phyloP scores from a whole-genome alignment of 192 early-diverging fungal species.

The Backusella tarrabulga region DNA sequence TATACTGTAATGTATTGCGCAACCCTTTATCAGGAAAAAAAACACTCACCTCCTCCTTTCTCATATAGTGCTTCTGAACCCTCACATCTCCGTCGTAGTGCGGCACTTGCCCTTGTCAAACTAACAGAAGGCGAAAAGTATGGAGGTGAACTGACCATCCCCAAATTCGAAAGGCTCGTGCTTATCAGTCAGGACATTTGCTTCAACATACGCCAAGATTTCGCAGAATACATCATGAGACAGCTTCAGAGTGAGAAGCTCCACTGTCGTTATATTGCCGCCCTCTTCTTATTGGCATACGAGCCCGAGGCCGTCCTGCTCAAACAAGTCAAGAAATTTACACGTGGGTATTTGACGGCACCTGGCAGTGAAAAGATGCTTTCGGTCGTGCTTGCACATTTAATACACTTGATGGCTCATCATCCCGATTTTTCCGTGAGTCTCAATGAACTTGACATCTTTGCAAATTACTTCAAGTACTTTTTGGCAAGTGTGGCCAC shows the following conservation, averaged over 20 bases:
- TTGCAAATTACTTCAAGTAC: conserved; percentile 82
- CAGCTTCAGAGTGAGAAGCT: conserved; percentile 59
- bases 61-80: conserved; percentile 41
- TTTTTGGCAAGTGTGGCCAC: conserved; percentile 76
- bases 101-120: conserved; percentile 62
- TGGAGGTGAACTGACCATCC: conserved; percentile 48
- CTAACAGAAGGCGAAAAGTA: conserved; percentile 52
- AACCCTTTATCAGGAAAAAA: too few species aligned
- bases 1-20: not conserved
- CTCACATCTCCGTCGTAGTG: conserved; percentile 68
- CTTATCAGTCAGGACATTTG: conserved; percentile 72
- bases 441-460: conserved; percentile 45
- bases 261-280: conserved; percentile 65
- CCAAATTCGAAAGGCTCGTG: conserved; percentile 59
- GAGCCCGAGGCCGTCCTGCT: conserved; percentile 79
- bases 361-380: conserved; percentile 25
- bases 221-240: conserved; percentile 72
- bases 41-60: too few species aligned
- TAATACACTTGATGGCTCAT: conserved; percentile 78
- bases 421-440: conserved; percentile 77
- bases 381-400: conserved; percentile 57
- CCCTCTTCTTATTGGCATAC: conserved; percentile 79
- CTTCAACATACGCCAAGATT: conserved; percentile 74
- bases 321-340: conserved; percentile 36
- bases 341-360: not conserved